Conservation (phyloP, 768 basidiomycete species). For the Leccinum obscurum region DNA sequence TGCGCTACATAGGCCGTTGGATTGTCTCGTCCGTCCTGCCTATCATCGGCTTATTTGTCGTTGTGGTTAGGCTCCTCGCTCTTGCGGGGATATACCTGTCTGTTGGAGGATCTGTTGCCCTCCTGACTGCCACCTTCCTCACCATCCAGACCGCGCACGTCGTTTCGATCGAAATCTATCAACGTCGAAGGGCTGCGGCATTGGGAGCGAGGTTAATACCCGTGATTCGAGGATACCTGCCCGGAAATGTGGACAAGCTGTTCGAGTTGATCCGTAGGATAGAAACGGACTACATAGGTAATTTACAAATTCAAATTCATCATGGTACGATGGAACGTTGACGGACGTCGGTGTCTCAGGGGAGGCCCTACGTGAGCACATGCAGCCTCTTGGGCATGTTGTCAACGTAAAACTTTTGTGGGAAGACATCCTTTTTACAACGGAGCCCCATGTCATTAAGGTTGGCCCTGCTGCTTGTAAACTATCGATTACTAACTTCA, state of each 20-base stretch:
- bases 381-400: constrained; percentile 25
- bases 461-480: constrained; percentile 12
- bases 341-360: constrained; percentile 19
- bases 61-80: constrained; percentile 12
- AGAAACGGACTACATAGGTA: constrained; percentile 39
- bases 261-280: constrained; percentile 15
- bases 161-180: constrained; percentile 5
- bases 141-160: constrained; percentile 1
- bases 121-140: constrained; percentile 10
- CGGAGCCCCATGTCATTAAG: constrained; percentile 49
- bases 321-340: neutral
- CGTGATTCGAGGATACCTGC: constrained; percentile 29
- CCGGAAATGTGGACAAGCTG: constrained; percentile 39
- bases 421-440: constrained; percentile 49
- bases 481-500: neutral
- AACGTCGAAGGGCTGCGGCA: constrained; percentile 20
- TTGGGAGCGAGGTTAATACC: constrained; percentile 34
- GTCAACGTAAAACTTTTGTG: constrained; percentile 50
- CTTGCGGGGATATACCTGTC: constrained; percentile 14
- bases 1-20: constrained; percentile 21
- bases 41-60: constrained; percentile 12
- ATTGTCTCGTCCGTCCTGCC: constrained; percentile 16
- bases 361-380: constrained; percentile 22
- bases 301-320: neutral
- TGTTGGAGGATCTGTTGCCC: neutral